A percentile compares a stretch with the other conserved stretches of the same genome.
Evolutionary conservation across 116 monocot species (phyloP).

Genomic region (Posidonia oceanica): DNA sequence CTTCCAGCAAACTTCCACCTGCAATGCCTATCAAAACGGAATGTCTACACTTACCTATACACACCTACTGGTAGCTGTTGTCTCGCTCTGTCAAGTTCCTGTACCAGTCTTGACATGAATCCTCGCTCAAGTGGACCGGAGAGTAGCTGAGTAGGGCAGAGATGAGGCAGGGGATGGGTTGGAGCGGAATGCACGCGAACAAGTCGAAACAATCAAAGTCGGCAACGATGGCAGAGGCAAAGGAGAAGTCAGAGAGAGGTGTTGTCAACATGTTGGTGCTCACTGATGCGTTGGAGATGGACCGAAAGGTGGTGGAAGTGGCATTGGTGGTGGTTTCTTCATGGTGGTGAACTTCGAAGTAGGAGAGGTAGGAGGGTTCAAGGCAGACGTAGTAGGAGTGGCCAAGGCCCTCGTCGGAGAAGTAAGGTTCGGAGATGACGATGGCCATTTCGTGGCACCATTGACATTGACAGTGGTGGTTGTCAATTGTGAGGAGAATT

Average conservation of each 20-base stretch:
- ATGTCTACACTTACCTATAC: too few relatives aligned
- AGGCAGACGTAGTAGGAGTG: slow-evolving; percentile 85
- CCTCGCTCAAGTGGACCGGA: slow-evolving; percentile 40
- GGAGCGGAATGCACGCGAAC: slow-evolving; percentile 60
- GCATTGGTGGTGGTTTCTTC: not conserved
- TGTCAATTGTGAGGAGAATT: not conserved
- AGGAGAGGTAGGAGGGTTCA: slow-evolving; percentile 7
- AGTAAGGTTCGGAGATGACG: slow-evolving; percentile 29
- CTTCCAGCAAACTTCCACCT: too few relatives aligned
- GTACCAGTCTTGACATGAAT: slow-evolving; percentile 15
- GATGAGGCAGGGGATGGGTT: slow-evolving; percentile 25
- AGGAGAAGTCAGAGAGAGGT: slow-evolving; percentile 21
- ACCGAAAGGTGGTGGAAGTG: slow-evolving; percentile 8
- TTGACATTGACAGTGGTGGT: not conserved
- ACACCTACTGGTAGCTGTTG: too few relatives aligned
- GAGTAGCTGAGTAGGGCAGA: slow-evolving; percentile 57
- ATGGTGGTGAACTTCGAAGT: slow-evolving; percentile 20
- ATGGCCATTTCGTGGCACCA: slow-evolving; percentile 27
- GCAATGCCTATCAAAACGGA: too few relatives aligned
- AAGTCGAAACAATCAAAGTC: slow-evolving; percentile 52
- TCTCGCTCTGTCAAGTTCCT: too few relatives aligned
- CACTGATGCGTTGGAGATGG: slow-evolving; percentile 64
- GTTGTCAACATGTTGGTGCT: slow-evolving; percentile 56
- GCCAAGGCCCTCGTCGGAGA: slow-evolving; percentile 56
- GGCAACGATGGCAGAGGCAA: slow-evolving; percentile 16